phyloP scores from a whole-genome alignment of 257 asterid species.

The Solanum sparsipilum region DNA sequence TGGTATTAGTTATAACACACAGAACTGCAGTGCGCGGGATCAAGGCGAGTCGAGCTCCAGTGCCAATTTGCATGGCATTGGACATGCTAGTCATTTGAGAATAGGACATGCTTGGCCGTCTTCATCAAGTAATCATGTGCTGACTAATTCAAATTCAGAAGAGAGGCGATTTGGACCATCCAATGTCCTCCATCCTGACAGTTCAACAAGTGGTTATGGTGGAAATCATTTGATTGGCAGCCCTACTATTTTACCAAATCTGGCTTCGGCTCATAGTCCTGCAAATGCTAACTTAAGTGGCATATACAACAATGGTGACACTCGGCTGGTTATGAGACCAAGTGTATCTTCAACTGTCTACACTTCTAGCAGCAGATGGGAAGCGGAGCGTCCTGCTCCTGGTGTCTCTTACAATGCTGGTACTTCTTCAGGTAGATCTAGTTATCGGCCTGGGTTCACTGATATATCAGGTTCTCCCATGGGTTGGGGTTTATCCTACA shows the following conservation, averaged over 20 bases:
- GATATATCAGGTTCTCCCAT: conserved; percentile 47
- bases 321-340: conserved; percentile 15
- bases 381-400: conserved; percentile 24
- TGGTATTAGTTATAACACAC: conserved; percentile 18
- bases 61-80: conserved; percentile 29
- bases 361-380: conserved; percentile 27
- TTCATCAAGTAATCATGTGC: conserved; percentile 22
- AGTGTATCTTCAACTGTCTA: conserved; percentile 15
- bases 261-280: conserved; percentile 16
- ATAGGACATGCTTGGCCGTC: conserved; percentile 51
- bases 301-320: conserved; percentile 16
- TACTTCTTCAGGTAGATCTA: conserved; percentile 33
- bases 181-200: conserved; percentile 6
- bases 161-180: conserved; percentile 48
- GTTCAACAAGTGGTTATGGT: conserved; percentile 9
- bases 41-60: conserved; percentile 77
- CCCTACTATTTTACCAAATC: conserved; percentile 15
- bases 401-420: conserved; percentile 30
- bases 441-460: conserved; percentile 22
- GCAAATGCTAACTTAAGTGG: conserved; percentile 18
- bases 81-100: conserved; percentile 19
- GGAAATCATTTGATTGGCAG: conserved; percentile 20
- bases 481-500: conserved; percentile 75
- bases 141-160: conserved; percentile 25
- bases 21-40: conserved; percentile 44